Base-by-base conservation (phyloP, 768 basidiomycete species). In the Leccinum imitatum region DNA sequence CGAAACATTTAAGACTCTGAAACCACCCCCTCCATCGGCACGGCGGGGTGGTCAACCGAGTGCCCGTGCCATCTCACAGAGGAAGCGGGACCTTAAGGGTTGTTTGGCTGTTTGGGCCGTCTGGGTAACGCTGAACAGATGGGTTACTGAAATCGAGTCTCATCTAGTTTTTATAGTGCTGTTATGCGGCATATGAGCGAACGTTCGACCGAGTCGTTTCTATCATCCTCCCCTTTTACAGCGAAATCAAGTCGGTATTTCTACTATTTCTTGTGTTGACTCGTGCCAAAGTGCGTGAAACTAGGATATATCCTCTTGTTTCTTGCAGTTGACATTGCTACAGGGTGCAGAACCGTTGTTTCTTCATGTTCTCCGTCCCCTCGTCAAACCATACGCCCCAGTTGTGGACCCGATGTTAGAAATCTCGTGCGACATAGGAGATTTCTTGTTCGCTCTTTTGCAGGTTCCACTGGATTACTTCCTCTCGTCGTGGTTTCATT, bases 261-360 rank as follows among this genome's bases (percentile, higher is more conserved):
- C 78, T 93, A 7, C 69, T 93, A 9, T 93, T 92, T 70, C 82
- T 93, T 53, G 78, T 93, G 25, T 64, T 91, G 39, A 89, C 90
- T 59, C 85, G 91, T 56, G 85, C 91, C 59, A 78, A 87, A 73
- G 91, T 89, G 69, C 60, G 84, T 76, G 48, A 55, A 46, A 44
- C 57, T 56, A 6, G 23, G 53, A 35, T 61, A 31, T 44, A 37
- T 59, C 53, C 44, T 17, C 39, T 53, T 52, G 46, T 6, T 21
- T 30, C 25, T 37, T 50, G 19, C 62, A 53, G 53, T 50, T 69
- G 35, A 71, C 53, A 1, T 58, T 64, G 25, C 25, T 57, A 7
- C 65, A 94, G 92, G 91, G 90, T 27, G 90, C 93, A 30, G 93
- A 94, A 73, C 93, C 92, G 7, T 82, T 94, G 50, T 91, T 84